These are phyloP conservation scores for Calocera viscosa DNA, from an alignment of 768 basidiomycete species.

Conservation along the genomic window DNA sequence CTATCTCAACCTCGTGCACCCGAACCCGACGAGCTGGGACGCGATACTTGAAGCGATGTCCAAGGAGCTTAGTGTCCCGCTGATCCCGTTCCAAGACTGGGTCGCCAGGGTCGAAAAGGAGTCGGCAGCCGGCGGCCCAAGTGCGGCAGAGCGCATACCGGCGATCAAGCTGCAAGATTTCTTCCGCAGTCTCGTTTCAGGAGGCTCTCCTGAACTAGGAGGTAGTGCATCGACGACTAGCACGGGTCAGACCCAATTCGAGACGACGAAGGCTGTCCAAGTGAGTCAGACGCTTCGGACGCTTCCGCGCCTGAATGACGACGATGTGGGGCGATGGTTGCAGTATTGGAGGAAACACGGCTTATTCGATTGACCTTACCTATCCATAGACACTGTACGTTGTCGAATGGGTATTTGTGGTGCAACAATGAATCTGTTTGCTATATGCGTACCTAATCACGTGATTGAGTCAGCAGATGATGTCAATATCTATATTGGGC, in stretches of 20 bases:
- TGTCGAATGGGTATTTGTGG: no score
- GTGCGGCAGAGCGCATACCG: constrained; percentile 16
- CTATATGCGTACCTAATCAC: no score
- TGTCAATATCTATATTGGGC: no score
- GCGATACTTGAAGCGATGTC: constrained; percentile 21
- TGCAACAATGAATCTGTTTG: no score
- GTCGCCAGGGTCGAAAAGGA: constrained; percentile 24
- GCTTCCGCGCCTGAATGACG: constrained; percentile 1
- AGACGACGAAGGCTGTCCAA: background rate
- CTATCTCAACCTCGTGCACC: constrained; percentile 30
- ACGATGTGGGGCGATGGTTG: constrained; percentile 5
- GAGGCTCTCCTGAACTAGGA: background rate
- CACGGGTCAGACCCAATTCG: background rate
- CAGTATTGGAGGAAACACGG: background rate
- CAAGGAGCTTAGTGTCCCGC: constrained; percentile 17
- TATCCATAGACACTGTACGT: no score
- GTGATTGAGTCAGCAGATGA: no score
- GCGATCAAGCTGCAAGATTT: constrained; percentile 26
- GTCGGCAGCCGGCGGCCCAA: constrained; percentile 11
- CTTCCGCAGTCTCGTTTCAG: constrained; percentile 16
- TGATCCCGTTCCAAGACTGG: constrained; percentile 29
- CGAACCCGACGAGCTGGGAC: constrained; percentile 29
- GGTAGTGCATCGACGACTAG: background rate
- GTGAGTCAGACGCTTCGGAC: background rate
- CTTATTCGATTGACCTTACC: no score